Evolutionary conservation across 805 yeast species (phyloP).

Genomic region (Yamadazyma sp.): DNA sequence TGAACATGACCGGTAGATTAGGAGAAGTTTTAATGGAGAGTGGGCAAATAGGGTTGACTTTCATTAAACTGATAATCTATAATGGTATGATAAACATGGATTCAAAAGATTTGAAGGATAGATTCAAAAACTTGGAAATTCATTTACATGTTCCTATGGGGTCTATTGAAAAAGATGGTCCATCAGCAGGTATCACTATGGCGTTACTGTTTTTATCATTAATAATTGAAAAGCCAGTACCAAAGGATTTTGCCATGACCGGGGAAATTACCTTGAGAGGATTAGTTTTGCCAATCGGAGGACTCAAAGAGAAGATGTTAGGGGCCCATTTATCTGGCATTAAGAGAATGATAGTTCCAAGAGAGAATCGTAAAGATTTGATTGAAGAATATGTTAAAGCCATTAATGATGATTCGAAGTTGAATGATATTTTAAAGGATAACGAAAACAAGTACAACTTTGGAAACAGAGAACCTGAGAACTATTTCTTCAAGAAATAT

Average conservation of each 20-base stretch:
- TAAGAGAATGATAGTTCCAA: constrained; percentile 63
- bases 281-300: constrained; percentile 77
- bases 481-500: constrained; percentile 48
- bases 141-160: constrained; percentile 52
- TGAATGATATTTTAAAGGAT: constrained; percentile 37
- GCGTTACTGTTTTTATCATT: constrained; percentile 45
- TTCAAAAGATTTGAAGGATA: constrained; percentile 34
- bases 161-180: constrained; percentile 46
- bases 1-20: constrained; percentile 75
- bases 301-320: constrained; percentile 69
- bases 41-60: constrained; percentile 72
- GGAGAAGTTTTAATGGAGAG: constrained; percentile 82
- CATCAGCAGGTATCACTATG: constrained; percentile 49
- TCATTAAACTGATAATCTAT: constrained; percentile 58
- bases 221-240: constrained; percentile 42
- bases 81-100: constrained; percentile 30
- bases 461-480: constrained; percentile 46
- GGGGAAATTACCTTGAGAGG: constrained; percentile 84
- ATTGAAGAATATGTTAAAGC: constrained; percentile 50
- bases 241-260: constrained; percentile 68
- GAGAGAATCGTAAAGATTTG: constrained; percentile 66
- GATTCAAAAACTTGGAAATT: constrained; percentile 55
- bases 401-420: constrained; percentile 29
- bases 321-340: constrained; percentile 71
- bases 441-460: constrained; percentile 26